Conservation (phyloP, 2,329 filamentous ascomycete genomes). For the Neurospora sp. region DNA sequence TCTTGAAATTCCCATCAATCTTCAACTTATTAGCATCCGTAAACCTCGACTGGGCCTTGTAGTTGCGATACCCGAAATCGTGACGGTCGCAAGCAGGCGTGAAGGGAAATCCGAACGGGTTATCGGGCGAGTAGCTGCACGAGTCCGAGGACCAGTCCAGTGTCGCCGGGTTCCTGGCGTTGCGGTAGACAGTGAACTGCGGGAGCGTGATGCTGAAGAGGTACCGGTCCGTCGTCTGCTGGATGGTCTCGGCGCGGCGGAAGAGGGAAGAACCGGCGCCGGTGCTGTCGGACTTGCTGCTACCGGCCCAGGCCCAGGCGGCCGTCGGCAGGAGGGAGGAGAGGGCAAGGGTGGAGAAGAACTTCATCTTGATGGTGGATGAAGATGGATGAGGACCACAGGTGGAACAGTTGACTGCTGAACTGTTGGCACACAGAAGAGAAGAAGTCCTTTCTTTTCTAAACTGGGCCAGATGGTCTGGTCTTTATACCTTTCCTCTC, state of each 20-base stretch:
- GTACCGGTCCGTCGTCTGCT: constrained; percentile 33
- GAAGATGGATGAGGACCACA: neutral
- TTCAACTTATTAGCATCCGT: constrained; percentile 27
- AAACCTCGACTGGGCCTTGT: constrained; percentile 37
- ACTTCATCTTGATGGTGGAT: constrained; percentile 22
- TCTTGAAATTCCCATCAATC: constrained; percentile 41
- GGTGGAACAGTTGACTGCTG: neutral
- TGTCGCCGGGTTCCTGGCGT: constrained; percentile 27
- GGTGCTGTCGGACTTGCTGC: neutral
- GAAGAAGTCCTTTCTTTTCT: neutral
- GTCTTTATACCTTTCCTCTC: neutral
- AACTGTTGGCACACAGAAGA: neutral
- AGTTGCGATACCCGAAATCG: constrained; percentile 48
- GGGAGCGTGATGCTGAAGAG: constrained; percentile 34
- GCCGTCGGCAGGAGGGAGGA: constrained; percentile 8
- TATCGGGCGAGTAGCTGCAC: constrained; percentile 32
- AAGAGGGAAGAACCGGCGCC: neutral
- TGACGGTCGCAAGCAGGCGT: constrained; percentile 39
- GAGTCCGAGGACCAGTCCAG: constrained; percentile 33
- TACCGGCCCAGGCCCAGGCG: constrained; percentile 6
- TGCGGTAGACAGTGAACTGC: constrained; percentile 31
- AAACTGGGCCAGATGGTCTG: neutral
- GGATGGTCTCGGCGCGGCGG: constrained; percentile 10
- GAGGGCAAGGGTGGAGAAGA: constrained; percentile 17
- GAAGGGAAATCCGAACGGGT: constrained; percentile 34